Evolutionary conservation across 192 early-diverging fungal species (phyloP).

Genomic region (Entomortierella beljakovae): DNA sequence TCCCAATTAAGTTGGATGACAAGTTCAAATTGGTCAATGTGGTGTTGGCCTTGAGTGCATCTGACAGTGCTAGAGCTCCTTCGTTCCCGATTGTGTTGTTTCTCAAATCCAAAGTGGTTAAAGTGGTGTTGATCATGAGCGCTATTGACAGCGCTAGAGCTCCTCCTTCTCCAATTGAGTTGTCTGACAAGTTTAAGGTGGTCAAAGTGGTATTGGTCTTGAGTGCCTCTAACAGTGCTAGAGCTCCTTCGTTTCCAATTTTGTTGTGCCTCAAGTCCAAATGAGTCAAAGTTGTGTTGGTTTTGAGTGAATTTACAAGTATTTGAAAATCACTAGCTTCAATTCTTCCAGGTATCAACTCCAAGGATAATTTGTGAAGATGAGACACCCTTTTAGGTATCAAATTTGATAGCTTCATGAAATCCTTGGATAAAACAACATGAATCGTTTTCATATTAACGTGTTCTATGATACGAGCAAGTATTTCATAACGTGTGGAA

Average conservation of each 20-base stretch:
- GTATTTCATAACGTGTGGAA: slow-evolving; percentile 1
- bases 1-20: no score
- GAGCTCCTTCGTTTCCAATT: not conserved
- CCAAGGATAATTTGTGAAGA: not conserved
- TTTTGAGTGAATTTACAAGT: slow-evolving; percentile 18
- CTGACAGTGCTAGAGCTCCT: no score
- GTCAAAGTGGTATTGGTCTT: slow-evolving; percentile 10
- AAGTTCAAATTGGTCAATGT: no score
- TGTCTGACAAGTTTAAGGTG: not conserved
- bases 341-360: not conserved
- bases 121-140: slow-evolving; percentile 8
- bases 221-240: not conserved
- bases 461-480: not conserved
- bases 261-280: not conserved
- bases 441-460: no score
- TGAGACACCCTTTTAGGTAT: not conserved
- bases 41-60: no score
- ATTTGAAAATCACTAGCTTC: not conserved
- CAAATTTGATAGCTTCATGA: not conserved
- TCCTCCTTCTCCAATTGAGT: slow-evolving; percentile 1
- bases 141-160: slow-evolving; percentile 5
- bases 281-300: slow-evolving; percentile 22
- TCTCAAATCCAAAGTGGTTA: no score
- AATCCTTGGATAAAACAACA: no score
- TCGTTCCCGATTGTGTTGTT: no score